These are phyloP conservation scores for Fusarium sp. DNA, from an alignment of 2,329 filamentous ascomycete species.

Conservation along the genomic window DNA sequence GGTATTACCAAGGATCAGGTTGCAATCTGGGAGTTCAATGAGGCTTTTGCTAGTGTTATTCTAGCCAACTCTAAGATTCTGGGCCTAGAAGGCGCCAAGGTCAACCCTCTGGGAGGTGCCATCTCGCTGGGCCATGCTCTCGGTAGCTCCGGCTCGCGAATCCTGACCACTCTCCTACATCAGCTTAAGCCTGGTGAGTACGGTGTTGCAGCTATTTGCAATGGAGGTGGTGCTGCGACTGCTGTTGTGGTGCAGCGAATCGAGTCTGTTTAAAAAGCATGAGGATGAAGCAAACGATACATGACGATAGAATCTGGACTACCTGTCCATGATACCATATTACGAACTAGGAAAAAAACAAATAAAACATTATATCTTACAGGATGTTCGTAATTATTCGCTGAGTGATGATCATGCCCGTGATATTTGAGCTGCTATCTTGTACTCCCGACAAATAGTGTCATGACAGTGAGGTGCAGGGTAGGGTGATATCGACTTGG, in stretches of 20 bases:
- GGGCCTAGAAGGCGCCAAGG: conserved; percentile 80
- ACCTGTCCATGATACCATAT: not conserved
- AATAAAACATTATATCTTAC: not conserved
- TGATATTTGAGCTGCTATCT: not conserved
- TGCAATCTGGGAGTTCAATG: conserved; percentile 97
- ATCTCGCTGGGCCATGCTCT: conserved; percentile 93
- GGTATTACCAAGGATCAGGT: conserved; percentile 94
- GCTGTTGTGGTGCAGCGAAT: conserved; percentile 91
- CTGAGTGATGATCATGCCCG: not conserved
- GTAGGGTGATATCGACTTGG: not conserved
- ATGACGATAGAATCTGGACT: not conserved
- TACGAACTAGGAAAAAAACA: conserved; percentile 1
- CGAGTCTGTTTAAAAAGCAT: conserved; percentile 63
- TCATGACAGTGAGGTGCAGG: not conserved
- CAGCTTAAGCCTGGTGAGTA: conserved; percentile 94
- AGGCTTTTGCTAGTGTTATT: conserved; percentile 96
- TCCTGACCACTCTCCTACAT: conserved; percentile 89
- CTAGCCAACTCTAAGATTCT: conserved; percentile 95
- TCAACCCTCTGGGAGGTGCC: conserved; percentile 91
- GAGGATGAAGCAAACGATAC: not conserved
- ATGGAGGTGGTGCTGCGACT: conserved; percentile 92
- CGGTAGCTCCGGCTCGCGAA: conserved; percentile 92
- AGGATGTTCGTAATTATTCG: accelerated
- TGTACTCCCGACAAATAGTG: not conserved
- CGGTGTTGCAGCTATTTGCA: conserved; percentile 95